phyloP scores from a whole-genome alignment of 129 eudicot species.

The Chrysanthemum lavandulifolium region DNA sequence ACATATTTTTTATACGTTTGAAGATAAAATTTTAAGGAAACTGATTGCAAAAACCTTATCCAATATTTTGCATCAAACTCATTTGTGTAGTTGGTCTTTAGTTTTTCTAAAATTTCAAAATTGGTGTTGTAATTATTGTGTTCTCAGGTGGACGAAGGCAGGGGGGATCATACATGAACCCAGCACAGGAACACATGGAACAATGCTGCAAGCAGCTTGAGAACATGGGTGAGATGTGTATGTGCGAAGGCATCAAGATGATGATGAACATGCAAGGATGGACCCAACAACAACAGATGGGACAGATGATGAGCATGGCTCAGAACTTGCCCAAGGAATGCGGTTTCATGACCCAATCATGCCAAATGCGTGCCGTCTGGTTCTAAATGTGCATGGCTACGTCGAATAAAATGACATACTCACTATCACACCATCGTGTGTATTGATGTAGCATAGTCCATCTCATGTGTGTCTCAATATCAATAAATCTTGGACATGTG shows the following conservation, averaged over 20 bases:
- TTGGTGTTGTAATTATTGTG: too few species aligned
- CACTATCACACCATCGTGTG: conserved; percentile 9
- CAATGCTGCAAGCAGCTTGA: conserved; percentile 27
- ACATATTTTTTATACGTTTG: too few species aligned
- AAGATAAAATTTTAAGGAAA: too few species aligned
- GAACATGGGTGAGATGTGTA: conserved; percentile 24
- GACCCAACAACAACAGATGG: not conserved
- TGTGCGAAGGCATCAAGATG: conserved; percentile 16
- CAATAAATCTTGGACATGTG: not conserved
- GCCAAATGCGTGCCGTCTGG: not conserved
- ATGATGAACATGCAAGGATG: conserved; percentile 17
- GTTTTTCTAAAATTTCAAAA: too few species aligned
- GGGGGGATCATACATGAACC: not conserved
- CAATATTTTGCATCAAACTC: too few species aligned
- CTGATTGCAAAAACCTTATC: too few species aligned
- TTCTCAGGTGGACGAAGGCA: not conserved
- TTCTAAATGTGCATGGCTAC: not conserved
- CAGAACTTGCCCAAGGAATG: not conserved
- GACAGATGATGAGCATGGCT: not conserved
- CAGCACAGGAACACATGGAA: not conserved
- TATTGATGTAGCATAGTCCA: not conserved
- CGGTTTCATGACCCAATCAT: not conserved
- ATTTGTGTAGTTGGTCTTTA: too few species aligned
- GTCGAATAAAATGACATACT: not conserved
- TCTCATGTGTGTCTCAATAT: not conserved